Conservation (phyloP, 139 green algal species). For the Ettlia oleoabundans region DNA sequence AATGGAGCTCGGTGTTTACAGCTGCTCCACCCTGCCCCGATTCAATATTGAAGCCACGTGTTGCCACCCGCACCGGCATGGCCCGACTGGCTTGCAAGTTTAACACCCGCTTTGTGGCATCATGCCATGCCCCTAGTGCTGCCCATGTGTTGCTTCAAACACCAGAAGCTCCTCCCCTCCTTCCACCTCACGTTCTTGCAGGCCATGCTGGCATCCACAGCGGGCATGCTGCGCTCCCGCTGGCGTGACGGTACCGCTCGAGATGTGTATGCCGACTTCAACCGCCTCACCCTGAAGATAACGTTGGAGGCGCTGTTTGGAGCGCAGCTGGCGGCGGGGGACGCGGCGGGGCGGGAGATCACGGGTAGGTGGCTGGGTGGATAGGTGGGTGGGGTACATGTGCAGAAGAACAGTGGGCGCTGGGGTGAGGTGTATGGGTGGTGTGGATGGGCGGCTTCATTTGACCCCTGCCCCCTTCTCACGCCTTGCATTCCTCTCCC, state of each 20-base stretch:
- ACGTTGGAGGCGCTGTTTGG: conserved; percentile 86
- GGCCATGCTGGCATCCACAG: conserved; percentile 65
- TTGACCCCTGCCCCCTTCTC: neutral
- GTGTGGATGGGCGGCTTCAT: no score
- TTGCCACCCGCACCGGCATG: no score
- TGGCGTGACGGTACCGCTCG: conserved; percentile 48
- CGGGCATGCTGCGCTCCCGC: conserved; percentile 35
- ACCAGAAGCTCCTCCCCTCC: neutral
- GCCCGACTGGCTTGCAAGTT: no score
- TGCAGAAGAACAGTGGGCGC: neutral
- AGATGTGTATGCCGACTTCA: conserved; percentile 86
- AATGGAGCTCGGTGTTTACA: no score
- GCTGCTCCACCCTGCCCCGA: no score
- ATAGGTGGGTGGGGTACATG: neutral
- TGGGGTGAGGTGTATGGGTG: neutral
- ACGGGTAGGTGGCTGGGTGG: conserved; percentile 4
- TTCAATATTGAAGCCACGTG: no score
- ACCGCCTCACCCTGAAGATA: conserved; percentile 84
- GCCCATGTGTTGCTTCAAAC: no score
- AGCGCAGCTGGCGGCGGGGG: neutral
- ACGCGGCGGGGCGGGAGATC: conserved; percentile 26
- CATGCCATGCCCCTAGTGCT: neutral
- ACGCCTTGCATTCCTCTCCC: neutral
- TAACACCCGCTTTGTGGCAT: no score
- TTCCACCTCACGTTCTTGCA: neutral